phyloP scores from a whole-genome alignment of 108 stramenopile species.

The Nitzschia sp. region DNA sequence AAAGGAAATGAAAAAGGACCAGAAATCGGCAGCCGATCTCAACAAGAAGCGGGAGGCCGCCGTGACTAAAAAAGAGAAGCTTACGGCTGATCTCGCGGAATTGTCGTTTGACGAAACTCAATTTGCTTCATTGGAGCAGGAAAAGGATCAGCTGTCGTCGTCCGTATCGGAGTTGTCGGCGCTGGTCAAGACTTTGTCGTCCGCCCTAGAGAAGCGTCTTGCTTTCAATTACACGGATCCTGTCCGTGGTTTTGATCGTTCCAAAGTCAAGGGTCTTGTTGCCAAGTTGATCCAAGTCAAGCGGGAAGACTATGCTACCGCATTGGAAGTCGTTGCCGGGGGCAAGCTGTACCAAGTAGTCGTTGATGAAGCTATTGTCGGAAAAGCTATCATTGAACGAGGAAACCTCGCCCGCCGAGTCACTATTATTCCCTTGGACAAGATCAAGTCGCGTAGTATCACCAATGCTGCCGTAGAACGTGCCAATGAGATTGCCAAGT shows the following conservation, averaged over 20 bases:
- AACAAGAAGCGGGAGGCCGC: slow-evolving; percentile 59
- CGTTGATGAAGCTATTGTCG: slow-evolving; percentile 95
- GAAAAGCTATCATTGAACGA: slow-evolving; percentile 92
- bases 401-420: slow-evolving; percentile 93
- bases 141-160: slow-evolving; percentile 66
- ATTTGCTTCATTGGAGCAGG: slow-evolving; percentile 64
- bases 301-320: slow-evolving; percentile 79
- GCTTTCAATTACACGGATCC: slow-evolving; percentile 93
- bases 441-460: slow-evolving; percentile 73
- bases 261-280: slow-evolving; percentile 94
- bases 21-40: slow-evolving; percentile 68
- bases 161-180: slow-evolving; percentile 54
- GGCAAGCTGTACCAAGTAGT: slow-evolving; percentile 96
- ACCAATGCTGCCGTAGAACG: slow-evolving; percentile 42
- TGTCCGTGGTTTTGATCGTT: slow-evolving; percentile 89
- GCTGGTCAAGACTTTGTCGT: slow-evolving; percentile 73
- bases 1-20: slow-evolving; percentile 83
- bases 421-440: slow-evolving; percentile 97
- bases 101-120: slow-evolving; percentile 64
- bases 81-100: slow-evolving; percentile 40
- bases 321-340: slow-evolving; percentile 97
- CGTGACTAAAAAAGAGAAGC: slow-evolving; percentile 47
- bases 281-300: slow-evolving; percentile 89
- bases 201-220: slow-evolving; percentile 87
- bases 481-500: slow-evolving; percentile 72